Conservation (phyloP, 495 filamentous ascomycete genomes). For the Lasiosphaeria miniovina region DNA sequence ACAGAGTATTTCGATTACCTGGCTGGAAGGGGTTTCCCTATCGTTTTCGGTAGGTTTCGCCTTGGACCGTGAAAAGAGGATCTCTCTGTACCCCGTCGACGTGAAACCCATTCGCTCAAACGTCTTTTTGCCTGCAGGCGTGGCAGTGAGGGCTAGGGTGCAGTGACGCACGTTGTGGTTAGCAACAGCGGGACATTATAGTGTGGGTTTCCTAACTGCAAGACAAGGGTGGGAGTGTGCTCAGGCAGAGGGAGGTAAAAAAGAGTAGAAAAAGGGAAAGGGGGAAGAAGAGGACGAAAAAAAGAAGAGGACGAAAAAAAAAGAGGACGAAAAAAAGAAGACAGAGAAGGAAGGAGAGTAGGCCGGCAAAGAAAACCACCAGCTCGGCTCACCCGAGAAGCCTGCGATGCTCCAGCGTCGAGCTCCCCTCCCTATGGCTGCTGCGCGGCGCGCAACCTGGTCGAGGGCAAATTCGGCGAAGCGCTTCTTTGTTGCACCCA, state of each 20-base stretch:
- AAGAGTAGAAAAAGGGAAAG: not conserved
- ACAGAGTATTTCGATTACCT: slow-evolving; percentile 15
- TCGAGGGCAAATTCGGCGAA: slow-evolving; percentile 27
- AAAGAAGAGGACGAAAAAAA: not conserved
- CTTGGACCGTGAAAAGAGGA: slow-evolving; percentile 15
- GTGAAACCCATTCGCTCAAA: slow-evolving; percentile 28
- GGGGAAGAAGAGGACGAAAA: not conserved
- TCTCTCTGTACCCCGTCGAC: slow-evolving; percentile 31
- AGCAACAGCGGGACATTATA: not conserved
- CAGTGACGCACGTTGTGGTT: not conserved
- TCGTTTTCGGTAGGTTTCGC: not conserved
- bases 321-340: not conserved
- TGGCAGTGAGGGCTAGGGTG: slow-evolving; percentile 31
- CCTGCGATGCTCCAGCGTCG: slow-evolving; percentile 27
- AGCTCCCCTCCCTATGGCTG: not conserved
- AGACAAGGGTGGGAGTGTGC: not conserved
- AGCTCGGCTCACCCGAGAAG: slow-evolving; percentile 21
- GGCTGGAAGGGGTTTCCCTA: not conserved
- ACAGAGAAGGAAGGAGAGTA: not conserved
- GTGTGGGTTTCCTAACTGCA: not conserved
- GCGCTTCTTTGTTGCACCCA: not conserved
- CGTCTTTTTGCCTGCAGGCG: slow-evolving; percentile 22
- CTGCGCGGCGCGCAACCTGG: slow-evolving; percentile 18
- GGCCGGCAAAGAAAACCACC: not conserved
- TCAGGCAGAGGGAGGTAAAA: not conserved